Evolutionary conservation across 345 rosid species (phyloP).

Genomic region (Adansonia digitata): DNA sequence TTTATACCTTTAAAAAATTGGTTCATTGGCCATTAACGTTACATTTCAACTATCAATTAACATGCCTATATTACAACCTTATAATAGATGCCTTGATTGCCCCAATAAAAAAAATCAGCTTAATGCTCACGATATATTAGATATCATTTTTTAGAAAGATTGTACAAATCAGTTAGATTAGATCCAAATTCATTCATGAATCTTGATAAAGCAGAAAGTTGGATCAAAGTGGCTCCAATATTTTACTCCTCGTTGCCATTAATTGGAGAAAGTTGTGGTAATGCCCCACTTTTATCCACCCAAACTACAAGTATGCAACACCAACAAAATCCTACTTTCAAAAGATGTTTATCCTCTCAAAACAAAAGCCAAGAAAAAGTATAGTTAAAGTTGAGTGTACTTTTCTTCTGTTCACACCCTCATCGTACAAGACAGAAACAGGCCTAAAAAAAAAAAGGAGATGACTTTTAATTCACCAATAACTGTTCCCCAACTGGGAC

Average conservation of each 20-base stretch:
- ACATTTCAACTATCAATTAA: neutral
- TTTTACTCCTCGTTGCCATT: no score
- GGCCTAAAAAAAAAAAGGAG: neutral
- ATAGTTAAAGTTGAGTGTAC: neutral
- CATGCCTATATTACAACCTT: neutral
- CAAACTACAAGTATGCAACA: neutral
- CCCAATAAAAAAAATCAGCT: no score
- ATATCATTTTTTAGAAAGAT: no score
- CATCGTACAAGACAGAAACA: neutral
- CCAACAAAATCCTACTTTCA: no score
- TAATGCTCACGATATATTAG: no score
- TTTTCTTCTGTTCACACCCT: neutral
- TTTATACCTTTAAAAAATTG: neutral
- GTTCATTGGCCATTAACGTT: neutral
- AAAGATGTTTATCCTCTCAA: no score
- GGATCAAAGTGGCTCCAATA: neutral
- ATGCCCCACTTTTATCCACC: neutral
- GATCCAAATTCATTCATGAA: neutral
- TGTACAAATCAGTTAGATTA: no score
- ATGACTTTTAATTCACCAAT: conserved; percentile 16
- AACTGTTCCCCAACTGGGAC: conserved; percentile 28
- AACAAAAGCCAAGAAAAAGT: neutral
- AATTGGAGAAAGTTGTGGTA: no score
- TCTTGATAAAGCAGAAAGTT: neutral
- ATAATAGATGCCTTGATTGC: no score